Percentiles rank a stretch among this genome's conserved stretches.
These are phyloP conservation scores for Aspergillus sp. DNA, from an alignment of 2,329 filamentous ascomycete species.

Conservation along the genomic window DNA sequence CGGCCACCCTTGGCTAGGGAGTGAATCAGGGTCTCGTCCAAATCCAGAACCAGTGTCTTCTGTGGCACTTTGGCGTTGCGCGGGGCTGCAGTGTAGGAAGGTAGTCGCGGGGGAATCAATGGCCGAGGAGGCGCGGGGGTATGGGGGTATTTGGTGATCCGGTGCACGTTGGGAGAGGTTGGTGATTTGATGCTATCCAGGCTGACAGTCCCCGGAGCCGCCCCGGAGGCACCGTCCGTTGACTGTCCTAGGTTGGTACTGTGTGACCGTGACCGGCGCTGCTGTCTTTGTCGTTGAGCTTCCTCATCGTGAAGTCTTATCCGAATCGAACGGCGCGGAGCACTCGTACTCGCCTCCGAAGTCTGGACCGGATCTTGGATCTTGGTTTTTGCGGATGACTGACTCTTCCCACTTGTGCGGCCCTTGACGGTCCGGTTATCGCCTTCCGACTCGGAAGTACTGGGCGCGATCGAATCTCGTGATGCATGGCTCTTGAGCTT, in stretches of 20 bases:
- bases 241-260: slow-evolving; percentile 21
- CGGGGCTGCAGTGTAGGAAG: slow-evolving; percentile 63
- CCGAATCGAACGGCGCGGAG: slow-evolving; percentile 71
- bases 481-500: slow-evolving; percentile 26
- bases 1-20: slow-evolving; percentile 94
- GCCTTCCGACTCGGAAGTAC: slow-evolving; percentile 49
- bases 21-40: slow-evolving; percentile 96
- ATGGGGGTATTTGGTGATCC: slow-evolving; percentile 81
- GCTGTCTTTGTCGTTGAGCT: slow-evolving; percentile 60
- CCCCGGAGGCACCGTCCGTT: slow-evolving; percentile 11
- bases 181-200: slow-evolving; percentile 84
- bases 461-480: slow-evolving; percentile 40
- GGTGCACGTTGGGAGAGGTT: slow-evolving; percentile 62
- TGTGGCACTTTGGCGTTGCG: slow-evolving; percentile 49
- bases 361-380: slow-evolving; percentile 14
- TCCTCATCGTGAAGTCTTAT: slow-evolving; percentile 84
- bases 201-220: slow-evolving; percentile 48
- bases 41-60: slow-evolving; percentile 90
- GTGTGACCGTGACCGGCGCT: slow-evolving; percentile 26
- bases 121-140: slow-evolving; percentile 82
- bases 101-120: slow-evolving; percentile 77
- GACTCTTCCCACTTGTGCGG: slow-evolving; percentile 16
- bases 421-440: slow-evolving; percentile 25
- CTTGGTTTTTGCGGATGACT: slow-evolving; percentile 19
- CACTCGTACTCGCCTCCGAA: slow-evolving; percentile 59